These are phyloP conservation scores for Skeletonema grethae DNA, from an alignment of 108 stramenopile species.

Conservation along the genomic window DNA sequence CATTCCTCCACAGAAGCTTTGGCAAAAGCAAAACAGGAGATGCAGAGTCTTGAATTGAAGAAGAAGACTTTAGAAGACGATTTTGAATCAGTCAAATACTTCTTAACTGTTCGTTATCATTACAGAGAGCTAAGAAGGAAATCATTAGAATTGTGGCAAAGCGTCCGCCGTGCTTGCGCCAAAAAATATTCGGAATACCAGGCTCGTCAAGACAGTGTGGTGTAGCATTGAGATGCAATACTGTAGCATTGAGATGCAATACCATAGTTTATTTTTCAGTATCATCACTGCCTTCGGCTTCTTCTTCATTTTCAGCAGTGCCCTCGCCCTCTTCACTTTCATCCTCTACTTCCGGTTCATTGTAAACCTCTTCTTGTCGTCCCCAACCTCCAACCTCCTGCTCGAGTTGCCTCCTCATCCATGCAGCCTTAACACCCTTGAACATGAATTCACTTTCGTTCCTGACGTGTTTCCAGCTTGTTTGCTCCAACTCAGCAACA, in stretches of 20 bases:
- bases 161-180: constrained; percentile 17
- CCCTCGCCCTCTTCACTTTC: constrained; percentile 13
- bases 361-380: constrained; percentile 39
- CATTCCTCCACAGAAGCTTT: constrained; percentile 9
- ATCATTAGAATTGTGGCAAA: constrained; percentile 20
- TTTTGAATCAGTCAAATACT: constrained; percentile 22
- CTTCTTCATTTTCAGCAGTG: constrained; percentile 6
- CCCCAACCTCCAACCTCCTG: constrained; percentile 77
- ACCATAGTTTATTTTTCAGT: not conserved
- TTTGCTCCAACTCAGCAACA: constrained; percentile 68
- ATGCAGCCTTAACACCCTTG: constrained; percentile 71
- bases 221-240: not conserved
- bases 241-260: not conserved
- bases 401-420: constrained; percentile 65
- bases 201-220: not conserved
- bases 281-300: constrained; percentile 1
- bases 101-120: constrained; percentile 22
- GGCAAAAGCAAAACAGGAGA: not conserved
- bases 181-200: not conserved
- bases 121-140: constrained; percentile 9
- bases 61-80: constrained; percentile 17
- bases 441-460: constrained; percentile 71
- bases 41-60: constrained; percentile 18
- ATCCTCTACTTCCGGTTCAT: constrained; percentile 20
- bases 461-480: constrained; percentile 76